Evolutionary conservation across 805 yeast species (phyloP), one percentile per base, ranked within the genome.

Genomic region (Metschnikowia reukaufii): DNA sequence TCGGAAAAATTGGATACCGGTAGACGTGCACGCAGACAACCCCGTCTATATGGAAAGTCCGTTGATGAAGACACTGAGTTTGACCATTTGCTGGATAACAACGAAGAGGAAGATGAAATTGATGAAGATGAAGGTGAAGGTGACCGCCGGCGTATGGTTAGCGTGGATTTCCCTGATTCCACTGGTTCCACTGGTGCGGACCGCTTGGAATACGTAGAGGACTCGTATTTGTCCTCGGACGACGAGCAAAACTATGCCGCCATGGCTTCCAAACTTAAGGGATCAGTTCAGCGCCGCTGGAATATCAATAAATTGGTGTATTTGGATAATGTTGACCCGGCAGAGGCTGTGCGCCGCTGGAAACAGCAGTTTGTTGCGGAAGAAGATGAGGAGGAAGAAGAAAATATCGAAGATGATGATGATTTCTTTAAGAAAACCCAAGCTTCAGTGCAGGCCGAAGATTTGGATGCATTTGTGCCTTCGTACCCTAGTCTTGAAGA

Each of bases 231-330:
- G 34, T 62, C 73, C 39, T 60, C 79, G 0, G 74, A 70, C 39
- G 68, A 65, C 4, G 72, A 63, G 7, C 64, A 66, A 6, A 67
- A 68, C 29, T 76, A 75, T 69, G 60, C 66, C 42, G 51, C 58
- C 9, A 72, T 86, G 33, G 96, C 96, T 0, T 62, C 81, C 4
- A 82, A 77, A 56, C 70, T 87, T 48, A 72, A 78, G 51, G 78
- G 84, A n/a, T 54, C 77, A 4, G 48, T 71, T 66, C 61, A 74
- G 68, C 57, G 79, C 74, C 66, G 71, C 48, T 88, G 95, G 91
- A 88, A 92, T 64, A 80, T 92, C 51, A 83, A 84, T 56, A 88
- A 86, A 60, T 69, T 92, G 46, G 70, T 94, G 4, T 92, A 94
- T 64, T 76, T 86, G 79, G 82, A 84, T 47, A 85, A 88, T 55